Percentiles rank a stretch among this genome's conserved stretches.
Conservation (phyloP, 2,329 filamentous ascomycete genomes). For the Aspergillus jensenii region DNA sequence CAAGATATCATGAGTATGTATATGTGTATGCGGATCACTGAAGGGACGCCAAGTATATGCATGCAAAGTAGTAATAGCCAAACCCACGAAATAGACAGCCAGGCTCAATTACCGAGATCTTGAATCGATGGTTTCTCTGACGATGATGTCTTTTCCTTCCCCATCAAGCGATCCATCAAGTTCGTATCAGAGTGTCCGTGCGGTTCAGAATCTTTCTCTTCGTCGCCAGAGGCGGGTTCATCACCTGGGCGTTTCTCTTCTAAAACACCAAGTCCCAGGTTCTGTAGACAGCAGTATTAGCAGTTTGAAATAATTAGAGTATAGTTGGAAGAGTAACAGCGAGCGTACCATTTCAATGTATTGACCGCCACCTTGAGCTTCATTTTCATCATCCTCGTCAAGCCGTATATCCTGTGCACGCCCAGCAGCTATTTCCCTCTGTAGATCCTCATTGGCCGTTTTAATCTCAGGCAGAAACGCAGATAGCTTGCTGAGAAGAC, state of each 20-base stretch:
- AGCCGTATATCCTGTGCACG: conserved; percentile 30
- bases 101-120: conserved; percentile 31
- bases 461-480: conserved; percentile 45
- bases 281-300: conserved; percentile 24
- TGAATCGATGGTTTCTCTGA: conserved; percentile 38
- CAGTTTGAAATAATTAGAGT: not conserved
- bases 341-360: conserved; percentile 46
- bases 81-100: not conserved
- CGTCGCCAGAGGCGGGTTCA: conserved; percentile 18
- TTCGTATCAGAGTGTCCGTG: conserved; percentile 22
- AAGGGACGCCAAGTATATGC: conserved; percentile 6
- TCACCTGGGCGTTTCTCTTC: conserved; percentile 36
- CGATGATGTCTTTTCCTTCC: conserved; percentile 25
- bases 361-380: conserved; percentile 28
- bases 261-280: conserved; percentile 46
- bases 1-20: not conserved
- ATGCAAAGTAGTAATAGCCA: conserved; percentile 2
- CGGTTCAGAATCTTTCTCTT: not conserved
- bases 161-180: conserved; percentile 39
- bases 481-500: conserved; percentile 38
- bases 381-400: conserved; percentile 35
- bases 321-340: not conserved
- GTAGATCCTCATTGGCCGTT: conserved; percentile 43
- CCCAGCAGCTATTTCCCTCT: conserved; percentile 38
- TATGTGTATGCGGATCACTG: not conserved